These are phyloP conservation scores for Dryas alaskensis DNA, from an alignment of 306 rosid genomes.

Conservation along the genomic window DNA sequence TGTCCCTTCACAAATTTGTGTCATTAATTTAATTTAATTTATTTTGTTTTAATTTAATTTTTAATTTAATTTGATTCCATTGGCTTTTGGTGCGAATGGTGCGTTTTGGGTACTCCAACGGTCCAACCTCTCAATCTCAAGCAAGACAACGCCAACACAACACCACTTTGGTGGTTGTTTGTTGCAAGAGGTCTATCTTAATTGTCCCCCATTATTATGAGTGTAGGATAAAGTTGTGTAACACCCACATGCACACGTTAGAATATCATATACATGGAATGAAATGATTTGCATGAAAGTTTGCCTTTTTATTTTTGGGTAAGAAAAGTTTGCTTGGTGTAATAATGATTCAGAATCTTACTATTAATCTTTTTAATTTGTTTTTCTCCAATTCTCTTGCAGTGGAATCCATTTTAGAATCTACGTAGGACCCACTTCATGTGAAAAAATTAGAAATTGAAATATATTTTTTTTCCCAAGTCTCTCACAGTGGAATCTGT, in stretches of 20 bases:
- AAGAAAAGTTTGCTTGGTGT: background rate
- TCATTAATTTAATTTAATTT: no score
- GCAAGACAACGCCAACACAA: no score
- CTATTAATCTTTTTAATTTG: background rate
- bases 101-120: no score
- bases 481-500: background rate
- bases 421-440: background rate
- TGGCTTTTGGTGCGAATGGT: no score
- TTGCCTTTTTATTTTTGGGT: no score
- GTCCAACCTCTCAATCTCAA: no score
- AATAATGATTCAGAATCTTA: no score
- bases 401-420: background rate
- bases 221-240: background rate
- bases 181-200: background rate
- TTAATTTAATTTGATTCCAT: background rate
- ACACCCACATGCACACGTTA: background rate
- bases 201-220: background rate
- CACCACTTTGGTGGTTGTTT: background rate
- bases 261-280: background rate
- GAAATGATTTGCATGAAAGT: background rate
- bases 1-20: background rate
- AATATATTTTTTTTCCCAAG: no score
- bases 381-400: background rate
- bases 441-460: background rate
- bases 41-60: background rate